A percentile compares a stretch with the other conserved stretches of the same genome.
Evolutionary conservation across 2,329 filamentous ascomycete genomes (phyloP).

Genomic region (Reticulascus tulasneorum): DNA sequence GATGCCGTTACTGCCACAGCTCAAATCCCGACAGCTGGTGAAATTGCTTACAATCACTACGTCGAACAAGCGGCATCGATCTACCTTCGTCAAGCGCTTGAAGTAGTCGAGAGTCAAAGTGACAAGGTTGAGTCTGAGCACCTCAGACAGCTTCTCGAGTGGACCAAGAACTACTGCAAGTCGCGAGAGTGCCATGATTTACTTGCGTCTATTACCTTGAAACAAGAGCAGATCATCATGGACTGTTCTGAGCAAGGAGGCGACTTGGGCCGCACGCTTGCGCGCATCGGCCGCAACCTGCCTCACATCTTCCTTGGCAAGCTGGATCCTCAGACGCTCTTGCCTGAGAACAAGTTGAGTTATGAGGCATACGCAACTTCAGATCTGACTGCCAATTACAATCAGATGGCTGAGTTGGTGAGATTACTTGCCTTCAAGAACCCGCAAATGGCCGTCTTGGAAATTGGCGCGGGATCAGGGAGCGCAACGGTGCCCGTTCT

Average conservation of each 20-base stretch:
- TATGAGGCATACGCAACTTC: neutral
- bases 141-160: neutral
- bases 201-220: no score
- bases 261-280: neutral
- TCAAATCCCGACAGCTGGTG: no score
- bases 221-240: no score
- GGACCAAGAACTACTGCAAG: neutral
- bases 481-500: slow-evolving; percentile 33
- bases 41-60: no score
- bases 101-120: neutral
- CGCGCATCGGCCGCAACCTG: neutral
- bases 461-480: slow-evolving; percentile 39
- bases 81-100: neutral
- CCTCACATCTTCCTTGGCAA: neutral
- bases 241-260: no score
- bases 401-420: slow-evolving; percentile 1
- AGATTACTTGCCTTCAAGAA: slow-evolving; percentile 6
- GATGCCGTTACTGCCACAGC: neutral
- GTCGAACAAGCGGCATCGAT: neutral
- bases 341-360: neutral
- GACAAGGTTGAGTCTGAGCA: neutral
- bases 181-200: neutral
- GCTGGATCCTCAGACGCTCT: neutral
- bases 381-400: no score
- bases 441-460: slow-evolving; percentile 19